Evolutionary conservation across 305 asterid species (phyloP), one percentile per base, ranked within the genome.

Genomic region (Fraxinus ornus): DNA sequence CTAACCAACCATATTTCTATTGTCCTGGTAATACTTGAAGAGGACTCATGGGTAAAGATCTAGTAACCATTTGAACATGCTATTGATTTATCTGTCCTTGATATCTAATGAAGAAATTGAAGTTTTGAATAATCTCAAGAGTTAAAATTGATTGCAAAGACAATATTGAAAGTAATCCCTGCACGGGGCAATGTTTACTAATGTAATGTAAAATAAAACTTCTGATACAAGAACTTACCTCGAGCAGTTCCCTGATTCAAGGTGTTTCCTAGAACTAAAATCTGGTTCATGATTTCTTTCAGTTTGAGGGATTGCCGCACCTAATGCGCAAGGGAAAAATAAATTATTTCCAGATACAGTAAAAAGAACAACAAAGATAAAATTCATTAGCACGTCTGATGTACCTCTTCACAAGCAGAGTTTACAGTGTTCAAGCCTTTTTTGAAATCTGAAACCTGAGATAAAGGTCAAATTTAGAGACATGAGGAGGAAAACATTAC

Each of bases 171-270:
- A 74, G 55, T 49, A 83, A 80, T 22, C 75, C 77, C 77, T 77
- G 49, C 49, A 44, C 74, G 80, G 74, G 75, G 21, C 22, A 17
- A 68, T 70, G 21, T 32, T 37, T 2, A 70, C 49, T 7, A 70
- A 70, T 70, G 44, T 70, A 17, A n/a, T 77, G 44, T 60, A 77
- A 47, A 47, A 47, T 12, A 36, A 68, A 47, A 47, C 72, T 77
- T 24, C 32, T 68, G 49, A 83, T 17, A 78, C 66, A 80, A 47
- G 70, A 77, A 26, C 89, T 84, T 87, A 96, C 98, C 99, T 87
- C 98, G 89, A 28, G 98, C 95, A 86, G 99, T 96, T 89, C 99
- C 99, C 87, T 93, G 93, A 87, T 96, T 96, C 89, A 94, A 86
- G 79, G 95, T 90, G 83, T 96, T 96, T 84, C 99, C 99, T 73